Base-by-base conservation (phyloP, 139 green algal genomes). In the Astrephomene gubernaculifera region DNA sequence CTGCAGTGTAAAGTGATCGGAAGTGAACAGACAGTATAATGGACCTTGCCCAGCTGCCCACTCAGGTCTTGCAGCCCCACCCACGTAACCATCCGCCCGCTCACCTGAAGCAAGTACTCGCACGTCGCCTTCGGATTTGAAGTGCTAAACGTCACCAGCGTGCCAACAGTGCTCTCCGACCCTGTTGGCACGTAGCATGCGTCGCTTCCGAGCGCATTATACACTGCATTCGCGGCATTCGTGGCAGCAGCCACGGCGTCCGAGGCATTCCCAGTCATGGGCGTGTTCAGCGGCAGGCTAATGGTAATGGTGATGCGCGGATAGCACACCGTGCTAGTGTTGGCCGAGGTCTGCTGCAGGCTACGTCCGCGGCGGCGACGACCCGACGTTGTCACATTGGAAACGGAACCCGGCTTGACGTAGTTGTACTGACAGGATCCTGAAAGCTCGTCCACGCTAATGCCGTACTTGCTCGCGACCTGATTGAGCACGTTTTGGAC, bases 381-480 rank as follows among this genome's bases (percentile, higher is more conserved):
- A 44, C 33, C 44, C 7, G 24, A 27, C 35, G 41, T 38, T 25
- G 45, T n/a, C n/a, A n/a, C n/a, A n/a, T n/a, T 49, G 61, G 24
- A 49, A 35, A 29, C 35, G 31, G 39, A 31, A 61, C 25, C 25
- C 31, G 78, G 78, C 43, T 65, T 54, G 14, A 43, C 24, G 38
- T 86, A 86, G 53, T 86, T 69, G 52, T 86, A 86, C 79, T 86
- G 45, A 65, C 79, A 86, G 0, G 65, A 61, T 8, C 49, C 65
- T 2, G 79, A 70, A 3, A 86, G 35, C 8, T 31, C 10, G 45
- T 79, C 65, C 12, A 35, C 8, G 35, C 4, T 44, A 29, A 86
- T 36, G 24, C 65, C 65, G 64, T 70, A 69, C 79, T 86, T 57
- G 25, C 22, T 36, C 2, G 79, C 79, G 9, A 86, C 38, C 61